Base-by-base conservation (phyloP, 1,284 basidiomycete species). In the Earliella scabrosa region DNA sequence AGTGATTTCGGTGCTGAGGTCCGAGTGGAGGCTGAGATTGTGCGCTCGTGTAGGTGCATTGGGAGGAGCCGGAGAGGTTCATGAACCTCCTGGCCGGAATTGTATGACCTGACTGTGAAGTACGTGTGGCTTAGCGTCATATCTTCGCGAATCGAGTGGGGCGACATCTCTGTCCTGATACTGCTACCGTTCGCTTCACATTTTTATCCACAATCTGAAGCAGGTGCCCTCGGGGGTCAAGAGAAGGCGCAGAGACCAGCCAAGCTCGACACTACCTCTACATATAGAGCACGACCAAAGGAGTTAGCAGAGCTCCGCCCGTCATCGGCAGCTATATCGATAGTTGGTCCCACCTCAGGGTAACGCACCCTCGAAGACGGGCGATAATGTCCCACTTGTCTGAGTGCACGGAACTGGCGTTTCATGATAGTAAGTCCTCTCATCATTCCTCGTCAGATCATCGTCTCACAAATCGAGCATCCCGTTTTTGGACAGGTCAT, bases 401-500 rank as follows among this genome's bases (percentile, higher is more conserved):
- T 48, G 66, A 18, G 56, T 69, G 6, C 68, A 70, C 39, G 66
- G 69, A 7, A 55, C 66, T 3, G 54, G 59, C 11, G n/a, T 66
- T 71, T 40, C 63, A 66, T 34, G 45, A 62, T 10, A 65, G 69
- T 69, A 24, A 46, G 68, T 46, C 20, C 16, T 31, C 11, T 11
- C 14, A 0, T 31, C 26, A 26, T 21, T 24, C 13, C 38, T 20
- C 39, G 5, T 10, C 26, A 3, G 27, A 29, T 2, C 9, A 18
- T 21, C 13, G 14, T 24, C 26, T 27, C 18, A 35, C 36, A 45
- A 50, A 18, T n/a, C 20, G 2, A 20, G 14, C 11, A 18, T 32
- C 6, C n/a, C 44, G 40, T 16, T 32, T 44, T n/a, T n/a, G n/a
- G n/a, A n/a, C n/a, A n/a, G n/a, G n/a, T n/a, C n/a, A n/a, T n/a